These are phyloP conservation scores for Albatrellus sp. DNA, from an alignment of 1,284 basidiomycete species.

Conservation along the genomic window DNA sequence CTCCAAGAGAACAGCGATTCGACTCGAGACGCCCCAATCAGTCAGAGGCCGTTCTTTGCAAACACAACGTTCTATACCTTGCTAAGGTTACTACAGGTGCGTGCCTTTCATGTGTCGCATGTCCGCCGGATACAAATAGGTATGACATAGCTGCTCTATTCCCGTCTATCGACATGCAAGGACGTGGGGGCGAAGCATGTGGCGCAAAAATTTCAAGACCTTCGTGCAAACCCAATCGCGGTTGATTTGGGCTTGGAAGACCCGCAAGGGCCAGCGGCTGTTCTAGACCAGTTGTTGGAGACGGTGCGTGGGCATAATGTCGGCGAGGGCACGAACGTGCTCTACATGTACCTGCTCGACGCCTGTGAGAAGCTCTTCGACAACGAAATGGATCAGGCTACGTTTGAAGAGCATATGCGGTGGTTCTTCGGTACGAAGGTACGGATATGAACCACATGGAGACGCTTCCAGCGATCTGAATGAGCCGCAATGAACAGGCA, in stretches of 20 bases:
- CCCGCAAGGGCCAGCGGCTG: slow-evolving; percentile 56
- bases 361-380: slow-evolving; percentile 93
- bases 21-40: slow-evolving; percentile 18
- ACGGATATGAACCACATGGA: slow-evolving; percentile 3
- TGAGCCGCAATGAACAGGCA: slow-evolving; percentile 32
- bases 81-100: slow-evolving; percentile 77
- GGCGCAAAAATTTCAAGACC: slow-evolving; percentile 41
- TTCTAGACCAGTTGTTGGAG: slow-evolving; percentile 53
- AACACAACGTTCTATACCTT: slow-evolving; percentile 92
- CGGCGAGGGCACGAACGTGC: slow-evolving; percentile 34
- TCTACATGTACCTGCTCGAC: slow-evolving; percentile 83
- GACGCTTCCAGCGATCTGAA: neutral
- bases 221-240: slow-evolving; percentile 61
- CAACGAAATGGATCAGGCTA: slow-evolving; percentile 79
- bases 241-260: slow-evolving; percentile 66
- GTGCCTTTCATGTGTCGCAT: slow-evolving; percentile 17
- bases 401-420: slow-evolving; percentile 91
- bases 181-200: slow-evolving; percentile 58
- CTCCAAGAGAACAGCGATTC: slow-evolving; percentile 13
- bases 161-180: slow-evolving; percentile 81
- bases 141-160: slow-evolving; percentile 69
- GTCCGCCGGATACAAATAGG: neutral
- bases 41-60: slow-evolving; percentile 65
- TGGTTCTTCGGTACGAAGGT: slow-evolving; percentile 97
- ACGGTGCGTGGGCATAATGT: slow-evolving; percentile 31